Conservation (phyloP, 2,329 filamentous ascomycete species). For the Chaetomium globosum region DNA sequence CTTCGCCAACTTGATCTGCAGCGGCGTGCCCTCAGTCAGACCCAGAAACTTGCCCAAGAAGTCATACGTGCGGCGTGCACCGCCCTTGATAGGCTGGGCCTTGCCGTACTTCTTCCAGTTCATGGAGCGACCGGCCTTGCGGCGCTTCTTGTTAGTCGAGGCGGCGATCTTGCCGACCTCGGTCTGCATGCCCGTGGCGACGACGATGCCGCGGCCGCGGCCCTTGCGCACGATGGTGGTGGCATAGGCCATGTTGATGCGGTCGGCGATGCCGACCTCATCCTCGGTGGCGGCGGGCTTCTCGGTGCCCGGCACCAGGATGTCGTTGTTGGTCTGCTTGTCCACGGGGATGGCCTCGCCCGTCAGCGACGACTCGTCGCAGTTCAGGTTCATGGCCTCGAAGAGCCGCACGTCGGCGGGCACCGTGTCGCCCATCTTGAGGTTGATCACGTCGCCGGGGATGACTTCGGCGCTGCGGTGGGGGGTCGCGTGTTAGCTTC, state of each 20-base stretch:
- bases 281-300: constrained; percentile 49
- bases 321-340: constrained; percentile 60
- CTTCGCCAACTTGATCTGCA: constrained; percentile 83
- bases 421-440: constrained; percentile 73
- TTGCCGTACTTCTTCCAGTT: constrained; percentile 50
- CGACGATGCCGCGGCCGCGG: constrained; percentile 71
- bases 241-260: constrained; percentile 74
- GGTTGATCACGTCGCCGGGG: constrained; percentile 69
- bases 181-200: constrained; percentile 72
- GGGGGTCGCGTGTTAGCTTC: constrained; percentile 13
- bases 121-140: constrained; percentile 50
- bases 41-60: constrained; percentile 56
- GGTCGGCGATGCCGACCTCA: constrained; percentile 68
- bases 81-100: constrained; percentile 46
- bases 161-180: constrained; percentile 77
- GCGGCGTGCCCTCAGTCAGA: constrained; percentile 70
- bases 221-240: constrained; percentile 74
- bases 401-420: constrained; percentile 72
- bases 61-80: constrained; percentile 46
- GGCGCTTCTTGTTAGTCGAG: constrained; percentile 57
- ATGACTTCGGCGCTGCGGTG: constrained; percentile 60
- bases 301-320: constrained; percentile 50
- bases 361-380: constrained; percentile 76
- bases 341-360: constrained; percentile 74
- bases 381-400: constrained; percentile 76